Conservation (phyloP, 2,329 filamentous ascomycete genomes). For the Septoria petroselini region DNA sequence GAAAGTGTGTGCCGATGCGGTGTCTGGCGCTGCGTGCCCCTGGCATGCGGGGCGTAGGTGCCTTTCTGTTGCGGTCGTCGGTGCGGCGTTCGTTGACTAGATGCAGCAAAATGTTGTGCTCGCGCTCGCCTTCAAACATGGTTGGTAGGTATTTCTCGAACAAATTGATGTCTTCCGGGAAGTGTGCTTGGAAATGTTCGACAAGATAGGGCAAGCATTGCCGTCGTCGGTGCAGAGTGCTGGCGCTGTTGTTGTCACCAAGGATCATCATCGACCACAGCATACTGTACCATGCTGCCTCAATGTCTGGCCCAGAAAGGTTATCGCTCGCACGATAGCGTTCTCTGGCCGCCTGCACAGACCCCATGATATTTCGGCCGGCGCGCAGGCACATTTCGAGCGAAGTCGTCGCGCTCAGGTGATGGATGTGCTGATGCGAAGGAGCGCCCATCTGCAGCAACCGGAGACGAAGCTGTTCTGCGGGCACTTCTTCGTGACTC, state of each 20-base stretch:
- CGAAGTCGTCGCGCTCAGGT: constrained; percentile 63
- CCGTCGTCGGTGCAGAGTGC: constrained; percentile 43
- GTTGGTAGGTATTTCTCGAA: constrained; percentile 66
- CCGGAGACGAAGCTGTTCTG: constrained; percentile 59
- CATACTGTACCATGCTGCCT: constrained; percentile 66
- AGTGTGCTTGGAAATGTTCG: constrained; percentile 62
- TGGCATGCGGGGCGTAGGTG: constrained; percentile 27
- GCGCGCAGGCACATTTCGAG: constrained; percentile 70
- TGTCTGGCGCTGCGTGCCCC: constrained; percentile 50
- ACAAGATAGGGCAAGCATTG: constrained; percentile 64
- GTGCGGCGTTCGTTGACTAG: constrained; percentile 56
- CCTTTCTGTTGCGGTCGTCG: constrained; percentile 55
- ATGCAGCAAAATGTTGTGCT: constrained; percentile 54
- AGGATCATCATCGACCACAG: constrained; percentile 64
- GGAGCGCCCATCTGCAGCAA: constrained; percentile 47
- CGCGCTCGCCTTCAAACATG: constrained; percentile 52
- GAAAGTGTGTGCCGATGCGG: constrained; percentile 78
- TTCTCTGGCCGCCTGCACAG: constrained; percentile 54
- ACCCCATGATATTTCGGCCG: constrained; percentile 75
- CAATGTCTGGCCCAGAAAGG: constrained; percentile 48
- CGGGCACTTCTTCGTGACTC: constrained; percentile 63
- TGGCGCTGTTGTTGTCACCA: constrained; percentile 31
- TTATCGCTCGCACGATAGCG: constrained; percentile 23
- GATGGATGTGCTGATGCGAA: constrained; percentile 44
- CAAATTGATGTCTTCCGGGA: constrained; percentile 68